These are phyloP conservation scores for Suillus alpinus DNA, from an alignment of 768 basidiomycete species.

Conservation along the genomic window DNA sequence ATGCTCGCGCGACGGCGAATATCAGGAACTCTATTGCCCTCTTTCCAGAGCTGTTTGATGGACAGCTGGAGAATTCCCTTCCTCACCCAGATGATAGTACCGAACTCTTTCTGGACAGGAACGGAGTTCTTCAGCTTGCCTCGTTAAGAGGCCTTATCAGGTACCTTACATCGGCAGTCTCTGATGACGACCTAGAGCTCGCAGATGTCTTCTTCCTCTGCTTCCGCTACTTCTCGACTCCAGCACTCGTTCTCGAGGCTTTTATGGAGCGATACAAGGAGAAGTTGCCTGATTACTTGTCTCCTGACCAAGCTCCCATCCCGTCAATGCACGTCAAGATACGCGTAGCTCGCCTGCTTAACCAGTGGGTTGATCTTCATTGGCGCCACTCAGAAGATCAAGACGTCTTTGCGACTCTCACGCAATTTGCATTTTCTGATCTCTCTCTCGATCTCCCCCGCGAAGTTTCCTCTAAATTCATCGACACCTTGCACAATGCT, in stretches of 20 bases:
- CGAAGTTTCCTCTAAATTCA: conserved; percentile 24
- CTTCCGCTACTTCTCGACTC: conserved; percentile 65
- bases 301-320: conserved; percentile 32
- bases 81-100: conserved; percentile 26
- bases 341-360: conserved; percentile 57
- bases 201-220: conserved; percentile 61
- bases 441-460: conserved; percentile 29
- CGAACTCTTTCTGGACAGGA: conserved; percentile 27
- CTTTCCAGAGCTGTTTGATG: conserved; percentile 26
- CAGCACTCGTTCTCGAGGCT: conserved; percentile 42
- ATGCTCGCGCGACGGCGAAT: conserved; percentile 22
- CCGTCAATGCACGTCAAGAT: conserved; percentile 51
- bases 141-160: conserved; percentile 43
- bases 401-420: conserved; percentile 29
- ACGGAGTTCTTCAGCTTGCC: conserved; percentile 29
- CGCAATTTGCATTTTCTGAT: conserved; percentile 29
- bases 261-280: conserved; percentile 52
- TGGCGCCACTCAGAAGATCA: conserved; percentile 59
- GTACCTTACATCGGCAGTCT: conserved; percentile 43
- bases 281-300: conserved; percentile 12
- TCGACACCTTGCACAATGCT: conserved; percentile 29
- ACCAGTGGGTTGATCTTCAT: conserved; percentile 69
- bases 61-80: conserved; percentile 28
- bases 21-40: conserved; percentile 26
- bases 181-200: conserved; percentile 40